Evolutionary conservation across 768 basidiomycete genomes (phyloP).

Genomic region (Pisolithus tinctorius): DNA sequence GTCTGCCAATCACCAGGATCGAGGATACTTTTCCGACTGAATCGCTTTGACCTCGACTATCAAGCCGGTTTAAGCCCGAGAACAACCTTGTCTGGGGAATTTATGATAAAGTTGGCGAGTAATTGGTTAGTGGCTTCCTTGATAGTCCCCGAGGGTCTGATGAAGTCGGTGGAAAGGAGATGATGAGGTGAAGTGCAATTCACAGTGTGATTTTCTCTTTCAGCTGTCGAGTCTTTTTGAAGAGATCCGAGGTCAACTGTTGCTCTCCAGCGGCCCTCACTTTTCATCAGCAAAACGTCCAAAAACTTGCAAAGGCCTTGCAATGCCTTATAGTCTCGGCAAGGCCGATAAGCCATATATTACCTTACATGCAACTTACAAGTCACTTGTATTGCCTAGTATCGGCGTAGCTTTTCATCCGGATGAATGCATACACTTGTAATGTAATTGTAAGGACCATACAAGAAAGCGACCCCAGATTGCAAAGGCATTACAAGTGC

Average conservation of each 20-base stretch:
- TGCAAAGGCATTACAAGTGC: no score
- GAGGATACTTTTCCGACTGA: conserved; percentile 45
- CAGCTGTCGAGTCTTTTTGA: conserved; percentile 1
- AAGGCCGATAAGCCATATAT: no score
- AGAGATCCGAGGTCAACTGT: conserved; percentile 12
- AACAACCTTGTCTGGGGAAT: conserved; percentile 43
- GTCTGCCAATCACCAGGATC: conserved; percentile 67
- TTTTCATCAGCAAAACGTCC: no score
- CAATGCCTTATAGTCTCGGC: no score
- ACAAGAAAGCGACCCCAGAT: no score
- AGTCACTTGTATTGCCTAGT: no score
- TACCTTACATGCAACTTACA: no score
- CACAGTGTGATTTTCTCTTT: conserved; percentile 1
- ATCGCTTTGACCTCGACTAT: not conserved
- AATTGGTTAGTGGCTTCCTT: conserved; percentile 53
- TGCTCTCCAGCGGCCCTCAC: conserved; percentile 21
- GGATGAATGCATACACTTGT: no score
- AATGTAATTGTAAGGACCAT: no score
- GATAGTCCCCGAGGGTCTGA: conserved; percentile 22
- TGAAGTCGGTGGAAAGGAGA: not conserved
- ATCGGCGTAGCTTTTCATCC: no score
- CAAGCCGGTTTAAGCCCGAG: conserved; percentile 44
- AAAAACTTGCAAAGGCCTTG: no score
- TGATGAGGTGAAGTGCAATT: not conserved
- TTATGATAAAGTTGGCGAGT: conserved; percentile 45